Base-by-base conservation (phyloP, 805 yeast species). In the Monosporozyma aerobia region DNA sequence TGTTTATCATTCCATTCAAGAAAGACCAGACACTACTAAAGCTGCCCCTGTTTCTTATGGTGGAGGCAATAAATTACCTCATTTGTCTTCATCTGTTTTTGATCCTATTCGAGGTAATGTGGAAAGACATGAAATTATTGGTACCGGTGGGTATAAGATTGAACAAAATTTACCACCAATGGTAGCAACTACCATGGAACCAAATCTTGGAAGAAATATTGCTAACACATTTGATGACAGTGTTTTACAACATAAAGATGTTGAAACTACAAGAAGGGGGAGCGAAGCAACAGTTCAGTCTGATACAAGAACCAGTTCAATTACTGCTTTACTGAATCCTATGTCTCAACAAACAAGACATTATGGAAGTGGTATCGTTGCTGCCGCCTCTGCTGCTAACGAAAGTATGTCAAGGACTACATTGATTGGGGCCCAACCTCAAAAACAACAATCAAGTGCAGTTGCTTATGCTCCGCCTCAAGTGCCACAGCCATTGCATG, bases 251-350 rank as follows among this genome's bases (percentile, higher is more conserved):
- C 5, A 10, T 46, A n/a, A 33, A 11, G 23, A 40, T 10, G 33
- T 6, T 33, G 35, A 23, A 23, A 22, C 16, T 3, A 3, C 43
- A n/a, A 11, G 27, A 8, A 35, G 33, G 5, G 46, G 23, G 44
- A 50, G 40, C 29, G 51, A 43, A n/a, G 51, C 47, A 2, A 52
- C 49, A 19, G 14, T 40, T 32, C 48, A 56, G 16, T 23, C 45
- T 23, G 45, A 43, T 23, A 37, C 51, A 47, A 57, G 51, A 46
- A 40, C 57, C 9, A 54, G 59, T 25, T 53, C 60, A 0, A 56
- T 59, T 7, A 51, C 58, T 1, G 44, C 60, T 5, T 41, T 59
- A 39, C 41, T 59, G 16, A 59, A 59, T 40, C 59, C 59, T 8
- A 49, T 33, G 7, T 33, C 30, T 9, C 52, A 44, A 35, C 52